phyloP scores from a whole-genome alignment of 106 monocot species.

The Allium sativum region DNA sequence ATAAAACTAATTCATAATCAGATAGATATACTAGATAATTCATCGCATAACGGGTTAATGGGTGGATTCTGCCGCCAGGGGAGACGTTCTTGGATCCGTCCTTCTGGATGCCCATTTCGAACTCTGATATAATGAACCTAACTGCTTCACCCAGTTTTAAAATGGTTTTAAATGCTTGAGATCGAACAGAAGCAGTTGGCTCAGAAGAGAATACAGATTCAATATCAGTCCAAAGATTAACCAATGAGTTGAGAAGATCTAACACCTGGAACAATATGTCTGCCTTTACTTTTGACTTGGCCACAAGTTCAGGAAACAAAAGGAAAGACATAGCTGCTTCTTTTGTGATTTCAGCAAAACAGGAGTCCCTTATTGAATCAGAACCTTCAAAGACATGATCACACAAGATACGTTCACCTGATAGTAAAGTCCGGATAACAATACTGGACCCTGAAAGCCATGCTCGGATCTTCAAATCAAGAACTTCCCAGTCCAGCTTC shows the following conservation, averaged over 20 bases:
- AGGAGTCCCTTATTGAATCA: constrained; percentile 27
- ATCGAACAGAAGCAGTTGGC: constrained; percentile 23
- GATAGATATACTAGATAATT: constrained; percentile 32
- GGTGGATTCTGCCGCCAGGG: constrained; percentile 34
- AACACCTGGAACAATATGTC: constrained; percentile 37
- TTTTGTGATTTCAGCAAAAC: constrained; percentile 33
- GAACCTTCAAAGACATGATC: constrained; percentile 33
- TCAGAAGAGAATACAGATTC: constrained; percentile 35
- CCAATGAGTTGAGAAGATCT: constrained; percentile 23
- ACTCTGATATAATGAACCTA: constrained; percentile 18
- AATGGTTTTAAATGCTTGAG: constrained; percentile 20
- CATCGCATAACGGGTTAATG: constrained; percentile 37
- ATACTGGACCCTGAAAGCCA: constrained; percentile 31
- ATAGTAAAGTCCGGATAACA: constrained; percentile 33
- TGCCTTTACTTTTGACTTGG: constrained; percentile 21
- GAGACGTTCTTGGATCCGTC: constrained; percentile 17
- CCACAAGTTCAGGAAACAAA: constrained; percentile 33
- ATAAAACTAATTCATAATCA: constrained; percentile 24
- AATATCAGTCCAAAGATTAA: constrained; percentile 29
- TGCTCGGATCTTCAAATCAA: constrained; percentile 28
- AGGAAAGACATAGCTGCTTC: constrained; percentile 28
- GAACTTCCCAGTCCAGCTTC: constrained; percentile 34
- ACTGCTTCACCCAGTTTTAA: constrained; percentile 27
- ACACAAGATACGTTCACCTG: constrained; percentile 41
- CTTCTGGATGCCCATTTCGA: constrained; percentile 31